phyloP scores from a whole-genome alignment of 202 grass and related monocot species.

The Musa balbisiana region DNA sequence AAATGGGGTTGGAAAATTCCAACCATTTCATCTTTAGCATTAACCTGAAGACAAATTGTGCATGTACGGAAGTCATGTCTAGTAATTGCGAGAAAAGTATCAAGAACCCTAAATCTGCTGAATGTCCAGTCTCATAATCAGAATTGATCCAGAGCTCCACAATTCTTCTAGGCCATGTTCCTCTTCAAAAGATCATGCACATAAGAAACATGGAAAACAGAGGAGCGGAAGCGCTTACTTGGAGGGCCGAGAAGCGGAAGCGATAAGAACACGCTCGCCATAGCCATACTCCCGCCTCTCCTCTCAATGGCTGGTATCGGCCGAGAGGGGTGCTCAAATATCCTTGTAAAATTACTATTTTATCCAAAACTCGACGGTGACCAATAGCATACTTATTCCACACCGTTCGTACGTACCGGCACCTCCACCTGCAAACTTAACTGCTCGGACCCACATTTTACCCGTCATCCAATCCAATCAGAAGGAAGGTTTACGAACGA shows the following conservation, averaged over 20 bases:
- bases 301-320: not conserved
- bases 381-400: not conserved
- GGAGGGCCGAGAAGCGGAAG: not conserved
- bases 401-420: fast-evolving
- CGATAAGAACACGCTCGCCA: conserved; percentile 13
- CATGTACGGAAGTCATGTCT: too few species aligned
- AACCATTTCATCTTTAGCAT: too few species aligned
- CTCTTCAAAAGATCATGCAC: not conserved
- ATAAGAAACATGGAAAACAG: not conserved
- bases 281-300: not conserved
- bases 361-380: not conserved
- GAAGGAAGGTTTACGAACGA: not conserved
- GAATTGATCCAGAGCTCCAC: not conserved
- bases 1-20: too few species aligned
- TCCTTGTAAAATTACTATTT: not conserved
- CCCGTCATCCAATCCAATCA: not conserved
- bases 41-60: too few species aligned
- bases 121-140: not conserved
- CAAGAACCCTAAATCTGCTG: not conserved
- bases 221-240: not conserved
- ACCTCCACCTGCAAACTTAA: not conserved
- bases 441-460: not conserved
- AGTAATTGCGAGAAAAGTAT: not conserved
- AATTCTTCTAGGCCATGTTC: not conserved
- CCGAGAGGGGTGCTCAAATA: not conserved